phyloP scores from a whole-genome alignment of 495 filamentous ascomycete genomes.

The Xanthoparmelia taractica region DNA sequence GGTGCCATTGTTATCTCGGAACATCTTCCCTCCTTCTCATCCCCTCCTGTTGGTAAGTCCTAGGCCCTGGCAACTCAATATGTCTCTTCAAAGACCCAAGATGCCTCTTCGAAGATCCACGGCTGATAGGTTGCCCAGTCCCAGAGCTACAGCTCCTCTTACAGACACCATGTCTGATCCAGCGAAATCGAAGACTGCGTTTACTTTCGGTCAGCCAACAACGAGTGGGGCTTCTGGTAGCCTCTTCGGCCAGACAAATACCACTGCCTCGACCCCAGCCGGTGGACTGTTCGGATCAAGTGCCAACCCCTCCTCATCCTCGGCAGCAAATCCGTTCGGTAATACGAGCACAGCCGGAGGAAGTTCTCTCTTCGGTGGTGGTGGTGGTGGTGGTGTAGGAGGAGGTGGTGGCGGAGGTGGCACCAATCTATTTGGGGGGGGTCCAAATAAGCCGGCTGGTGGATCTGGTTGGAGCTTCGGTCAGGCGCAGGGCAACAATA shows the following conservation, averaged over 20 bases:
- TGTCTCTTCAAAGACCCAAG: neutral
- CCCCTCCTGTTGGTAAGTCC: neutral
- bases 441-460: slow-evolving; percentile 11
- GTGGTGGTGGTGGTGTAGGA: slow-evolving; percentile 24
- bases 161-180: slow-evolving; percentile 25
- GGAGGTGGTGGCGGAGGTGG: slow-evolving; percentile 9
- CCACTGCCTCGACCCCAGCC: slow-evolving; percentile 8
- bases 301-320: slow-evolving; percentile 22
- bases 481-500: slow-evolving; percentile 17
- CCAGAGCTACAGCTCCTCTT: slow-evolving; percentile 2
- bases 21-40: neutral
- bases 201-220: slow-evolving; percentile 34
- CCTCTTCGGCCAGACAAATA: slow-evolving; percentile 22
- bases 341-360: slow-evolving; percentile 23
- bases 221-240: slow-evolving; percentile 32
- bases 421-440: slow-evolving; percentile 15
- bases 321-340: slow-evolving; percentile 9
- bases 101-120: neutral
- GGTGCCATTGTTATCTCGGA: neutral
- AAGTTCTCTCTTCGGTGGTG: slow-evolving; percentile 33
- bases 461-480: slow-evolving; percentile 9
- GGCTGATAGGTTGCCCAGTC: slow-evolving; percentile 4
- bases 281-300: slow-evolving; percentile 38
- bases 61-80: neutral
- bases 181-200: slow-evolving; percentile 21